phyloP scores from a whole-genome alignment of 2,329 filamentous ascomycete species.

The Fusarium burgessii region DNA sequence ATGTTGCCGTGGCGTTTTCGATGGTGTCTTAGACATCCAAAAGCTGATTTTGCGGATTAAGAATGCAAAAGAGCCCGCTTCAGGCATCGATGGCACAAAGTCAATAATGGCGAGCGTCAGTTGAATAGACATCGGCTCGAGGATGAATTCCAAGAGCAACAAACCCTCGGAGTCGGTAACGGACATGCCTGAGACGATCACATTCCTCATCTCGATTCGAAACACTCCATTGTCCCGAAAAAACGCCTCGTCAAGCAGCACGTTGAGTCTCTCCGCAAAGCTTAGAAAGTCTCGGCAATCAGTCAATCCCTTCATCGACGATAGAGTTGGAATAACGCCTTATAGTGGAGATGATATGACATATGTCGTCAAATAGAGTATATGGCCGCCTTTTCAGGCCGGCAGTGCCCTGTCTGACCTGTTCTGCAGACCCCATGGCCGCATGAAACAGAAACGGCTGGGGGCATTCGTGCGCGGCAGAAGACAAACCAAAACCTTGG shows the following conservation, averaged over 20 bases:
- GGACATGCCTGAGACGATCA: not conserved
- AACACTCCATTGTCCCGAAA: not conserved
- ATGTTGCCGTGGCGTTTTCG: constrained; percentile 1
- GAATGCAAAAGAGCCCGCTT: constrained; percentile 5
- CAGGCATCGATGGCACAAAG: not conserved
- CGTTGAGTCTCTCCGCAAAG: not conserved
- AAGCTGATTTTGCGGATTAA: not conserved
- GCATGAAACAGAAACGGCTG: constrained; percentile 18
- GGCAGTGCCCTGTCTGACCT: constrained; percentile 12
- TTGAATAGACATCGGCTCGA: not conserved
- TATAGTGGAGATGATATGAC: not conserved
- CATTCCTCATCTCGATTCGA: constrained; percentile 11
- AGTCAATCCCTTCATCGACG: not conserved
- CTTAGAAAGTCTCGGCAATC: not conserved
- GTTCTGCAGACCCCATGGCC: constrained; percentile 16
- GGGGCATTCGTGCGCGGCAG: constrained; percentile 30
- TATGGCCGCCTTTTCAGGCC: constrained; percentile 13
- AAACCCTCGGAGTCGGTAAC: not conserved
- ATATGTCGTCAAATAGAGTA: constrained; percentile 7
- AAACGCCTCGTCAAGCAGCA: constrained; percentile 6
- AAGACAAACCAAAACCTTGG: constrained; percentile 41
- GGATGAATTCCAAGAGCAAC: not conserved
- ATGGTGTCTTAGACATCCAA: not conserved
- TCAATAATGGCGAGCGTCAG: constrained; percentile 1
- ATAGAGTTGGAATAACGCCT: constrained; percentile 14